These are phyloP conservation scores for Cyclotella cryptica DNA, from an alignment of 108 stramenopile genomes.

Conservation along the genomic window DNA sequence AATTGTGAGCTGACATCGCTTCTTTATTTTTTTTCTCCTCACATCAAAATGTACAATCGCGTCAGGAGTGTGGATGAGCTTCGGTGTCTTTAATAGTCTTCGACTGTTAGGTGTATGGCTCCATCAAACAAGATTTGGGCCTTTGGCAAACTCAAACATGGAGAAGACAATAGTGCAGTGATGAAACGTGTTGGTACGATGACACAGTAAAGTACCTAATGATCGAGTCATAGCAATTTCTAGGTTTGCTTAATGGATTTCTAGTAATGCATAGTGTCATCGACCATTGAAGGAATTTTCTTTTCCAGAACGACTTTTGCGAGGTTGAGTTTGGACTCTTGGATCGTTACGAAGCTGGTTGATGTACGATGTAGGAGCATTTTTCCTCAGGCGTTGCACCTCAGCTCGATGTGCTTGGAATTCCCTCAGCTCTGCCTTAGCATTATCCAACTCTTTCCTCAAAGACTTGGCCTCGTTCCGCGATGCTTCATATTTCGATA, in stretches of 20 bases:
- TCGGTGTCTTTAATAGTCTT: conserved; percentile 83
- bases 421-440: conserved; percentile 28
- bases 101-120: conserved; percentile 79
- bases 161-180: conserved; percentile 16
- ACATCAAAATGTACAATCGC: not conserved
- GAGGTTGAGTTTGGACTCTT: conserved; percentile 14
- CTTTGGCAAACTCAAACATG: conserved; percentile 61
- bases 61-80: conserved; percentile 87
- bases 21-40: not conserved
- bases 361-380: conserved; percentile 66
- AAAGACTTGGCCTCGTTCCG: conserved; percentile 27
- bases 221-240: too few species aligned
- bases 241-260: not conserved
- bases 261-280: not conserved
- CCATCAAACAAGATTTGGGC: conserved; percentile 77
- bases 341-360: conserved; percentile 63
- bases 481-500: conserved; percentile 31
- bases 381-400: conserved; percentile 42
- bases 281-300: conserved; percentile 10
- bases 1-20: not conserved
- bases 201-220: not conserved
- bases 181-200: not conserved
- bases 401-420: conserved; percentile 39
- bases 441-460: conserved; percentile 30
- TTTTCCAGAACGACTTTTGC: conserved; percentile 26